These are phyloP conservation scores for Cerrena zonata DNA, from an alignment of 1,284 basidiomycete genomes.

Conservation along the genomic window DNA sequence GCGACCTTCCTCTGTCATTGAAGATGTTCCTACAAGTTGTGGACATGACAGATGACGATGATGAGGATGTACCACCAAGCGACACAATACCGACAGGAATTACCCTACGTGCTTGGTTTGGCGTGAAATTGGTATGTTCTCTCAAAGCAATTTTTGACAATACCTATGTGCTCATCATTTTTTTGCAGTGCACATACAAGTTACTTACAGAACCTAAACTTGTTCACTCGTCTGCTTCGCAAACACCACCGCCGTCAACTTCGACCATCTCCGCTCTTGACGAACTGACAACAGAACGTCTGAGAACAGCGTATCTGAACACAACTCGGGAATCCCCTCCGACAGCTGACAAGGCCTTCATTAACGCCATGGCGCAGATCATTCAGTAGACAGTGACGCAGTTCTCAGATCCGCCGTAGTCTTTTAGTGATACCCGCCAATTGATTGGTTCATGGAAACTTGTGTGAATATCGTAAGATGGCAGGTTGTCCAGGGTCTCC, in stretches of 20 bases:
- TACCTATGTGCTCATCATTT: no score
- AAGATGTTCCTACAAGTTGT: constrained; percentile 78
- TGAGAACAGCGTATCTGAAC: constrained; percentile 49
- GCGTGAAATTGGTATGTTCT: constrained; percentile 71
- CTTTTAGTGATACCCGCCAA: background rate
- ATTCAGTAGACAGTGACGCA: constrained; percentile 14
- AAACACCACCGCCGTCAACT: constrained; percentile 48
- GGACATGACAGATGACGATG: constrained; percentile 75
- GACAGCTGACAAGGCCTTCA: constrained; percentile 18
- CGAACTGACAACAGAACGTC: constrained; percentile 66
- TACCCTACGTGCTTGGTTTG: constrained; percentile 76
- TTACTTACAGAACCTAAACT: constrained; percentile 38
- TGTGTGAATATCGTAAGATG: no score
- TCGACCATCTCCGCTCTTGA: constrained; percentile 48
- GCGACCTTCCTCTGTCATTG: constrained; percentile 69
- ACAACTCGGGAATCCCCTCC: constrained; percentile 27
- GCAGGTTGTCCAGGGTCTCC: no score
- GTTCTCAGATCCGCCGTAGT: background rate
- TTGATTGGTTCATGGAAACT: background rate
- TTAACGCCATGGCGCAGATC: constrained; percentile 22
- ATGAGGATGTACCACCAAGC: constrained; percentile 30
- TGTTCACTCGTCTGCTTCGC: constrained; percentile 44
- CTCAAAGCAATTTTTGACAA: background rate
- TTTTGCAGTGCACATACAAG: constrained; percentile 51
- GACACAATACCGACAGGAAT: constrained; percentile 52